These are phyloP conservation scores for Coemansia sp. DNA, from an alignment of 192 early-diverging fungal genomes.

Conservation along the genomic window DNA sequence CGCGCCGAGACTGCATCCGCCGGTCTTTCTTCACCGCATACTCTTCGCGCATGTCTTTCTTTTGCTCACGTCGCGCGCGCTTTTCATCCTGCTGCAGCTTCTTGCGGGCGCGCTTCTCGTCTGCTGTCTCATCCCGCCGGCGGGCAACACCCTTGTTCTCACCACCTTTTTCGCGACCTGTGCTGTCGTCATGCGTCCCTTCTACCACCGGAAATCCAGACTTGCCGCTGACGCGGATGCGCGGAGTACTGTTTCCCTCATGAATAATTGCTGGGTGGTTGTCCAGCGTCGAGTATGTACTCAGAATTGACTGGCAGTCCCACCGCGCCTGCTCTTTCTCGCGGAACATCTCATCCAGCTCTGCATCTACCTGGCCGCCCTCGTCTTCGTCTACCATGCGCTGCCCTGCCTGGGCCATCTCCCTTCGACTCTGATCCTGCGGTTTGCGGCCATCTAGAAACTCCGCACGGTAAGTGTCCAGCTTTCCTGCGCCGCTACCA, in stretches of 20 bases:
- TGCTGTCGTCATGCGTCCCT: constrained; percentile 19
- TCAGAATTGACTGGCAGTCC: constrained; percentile 91
- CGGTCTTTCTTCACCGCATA: constrained; percentile 49
- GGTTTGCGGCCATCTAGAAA: constrained; percentile 32
- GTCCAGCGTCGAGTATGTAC: constrained; percentile 91
- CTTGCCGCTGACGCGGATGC: constrained; percentile 70
- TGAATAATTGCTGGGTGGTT: constrained; percentile 85
- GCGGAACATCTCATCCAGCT: constrained; percentile 57
- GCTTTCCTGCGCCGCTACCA: constrained; percentile 58
- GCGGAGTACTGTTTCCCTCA: constrained; percentile 58
- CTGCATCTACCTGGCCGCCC: constrained; percentile 41
- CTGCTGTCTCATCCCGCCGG: constrained; percentile 77
- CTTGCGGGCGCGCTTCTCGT: constrained; percentile 93
- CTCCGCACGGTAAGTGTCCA: constrained; percentile 62
- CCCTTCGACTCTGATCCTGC: constrained; percentile 46
- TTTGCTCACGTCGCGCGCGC: constrained; percentile 45
- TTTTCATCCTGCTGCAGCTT: constrained; percentile 78
- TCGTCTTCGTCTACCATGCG: constrained; percentile 34
- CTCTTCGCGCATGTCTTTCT: constrained; percentile 38
- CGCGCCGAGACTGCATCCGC: constrained; percentile 48
- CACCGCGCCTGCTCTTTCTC: constrained; percentile 64
- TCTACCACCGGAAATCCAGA: constrained; percentile 67
- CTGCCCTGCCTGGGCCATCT: constrained; percentile 23
- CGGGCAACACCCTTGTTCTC: constrained; percentile 73
- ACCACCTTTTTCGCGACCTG: constrained; percentile 28